Conservation (phyloP, 2,329 filamentous ascomycete species). For the Ophiocordyceps robertsii region DNA sequence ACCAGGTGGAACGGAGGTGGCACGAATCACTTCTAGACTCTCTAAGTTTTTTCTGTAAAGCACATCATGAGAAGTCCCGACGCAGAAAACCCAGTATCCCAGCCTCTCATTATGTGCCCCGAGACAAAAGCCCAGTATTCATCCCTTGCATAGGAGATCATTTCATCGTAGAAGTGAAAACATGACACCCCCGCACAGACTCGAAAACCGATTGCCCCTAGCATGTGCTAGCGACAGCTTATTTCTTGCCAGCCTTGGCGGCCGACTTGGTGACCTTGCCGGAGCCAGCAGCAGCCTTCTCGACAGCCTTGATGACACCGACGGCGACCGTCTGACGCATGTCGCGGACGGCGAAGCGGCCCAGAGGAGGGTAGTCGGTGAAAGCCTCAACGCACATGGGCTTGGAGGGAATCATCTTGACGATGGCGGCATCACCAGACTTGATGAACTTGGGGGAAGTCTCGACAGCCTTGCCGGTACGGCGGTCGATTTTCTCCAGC, state of each 20-base stretch:
- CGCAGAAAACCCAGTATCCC: constrained; percentile 21
- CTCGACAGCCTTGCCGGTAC: constrained; percentile 97
- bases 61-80: constrained; percentile 30
- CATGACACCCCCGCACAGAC: constrained; percentile 13
- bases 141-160: constrained; percentile 29
- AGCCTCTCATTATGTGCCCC: constrained; percentile 30
- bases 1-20: constrained; percentile 1
- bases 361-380: constrained; percentile 98
- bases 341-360: constrained; percentile 99
- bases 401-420: constrained; percentile 99
- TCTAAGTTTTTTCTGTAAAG: constrained; percentile 29
- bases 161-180: constrained; percentile 32
- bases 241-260: constrained; percentile 65
- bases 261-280: constrained; percentile 62
- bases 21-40: constrained; percentile 31
- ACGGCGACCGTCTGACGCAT: constrained; percentile 86
- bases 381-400: constrained; percentile 99
- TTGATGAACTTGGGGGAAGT: constrained; percentile 97
- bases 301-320: constrained; percentile 86
- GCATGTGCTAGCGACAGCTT: constrained; percentile 24
- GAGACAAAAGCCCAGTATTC: constrained; percentile 27
- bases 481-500: constrained; percentile 99
- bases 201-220: constrained; percentile 8
- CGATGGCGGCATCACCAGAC: constrained; percentile 99
- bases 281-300: constrained; percentile 42